These are phyloP conservation scores for Magnaporthiopsis poae DNA, from an alignment of 2,329 filamentous ascomycete species.

Conservation along the genomic window DNA sequence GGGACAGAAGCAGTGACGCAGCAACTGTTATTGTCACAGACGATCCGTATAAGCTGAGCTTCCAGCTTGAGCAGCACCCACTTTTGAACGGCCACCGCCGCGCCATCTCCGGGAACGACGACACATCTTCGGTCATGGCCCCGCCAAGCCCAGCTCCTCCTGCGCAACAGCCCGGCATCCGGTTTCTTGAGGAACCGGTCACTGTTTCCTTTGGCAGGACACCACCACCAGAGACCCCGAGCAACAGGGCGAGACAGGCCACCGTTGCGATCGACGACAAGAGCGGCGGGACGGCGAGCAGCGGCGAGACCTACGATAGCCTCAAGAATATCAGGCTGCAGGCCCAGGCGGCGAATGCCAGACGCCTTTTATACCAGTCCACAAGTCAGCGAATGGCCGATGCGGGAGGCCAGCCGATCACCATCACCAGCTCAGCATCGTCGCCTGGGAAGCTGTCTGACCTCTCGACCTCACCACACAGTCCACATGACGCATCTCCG, in stretches of 20 bases:
- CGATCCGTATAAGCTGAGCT: neutral
- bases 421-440: constrained; percentile 2
- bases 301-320: constrained; percentile 6
- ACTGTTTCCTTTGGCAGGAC: neutral
- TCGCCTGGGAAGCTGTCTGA: constrained; percentile 4
- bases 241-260: neutral
- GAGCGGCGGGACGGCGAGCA: constrained; percentile 5
- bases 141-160: neutral
- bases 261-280: neutral
- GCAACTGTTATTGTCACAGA: neutral
- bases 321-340: neutral
- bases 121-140: neutral
- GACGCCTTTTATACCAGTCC: constrained; percentile 1
- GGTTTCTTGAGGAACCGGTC: constrained; percentile 2
- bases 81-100: no score
- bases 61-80: neutral
- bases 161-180: neutral
- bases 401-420: neutral
- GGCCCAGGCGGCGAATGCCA: neutral
- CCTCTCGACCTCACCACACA: neutral
- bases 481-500: neutral
- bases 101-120: neutral
- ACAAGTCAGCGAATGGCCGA: neutral
- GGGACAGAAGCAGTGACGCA: neutral
- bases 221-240: constrained; percentile 2